These are phyloP conservation scores for Coniophora puteana DNA, from an alignment of 1,284 basidiomycete genomes.

Conservation along the genomic window DNA sequence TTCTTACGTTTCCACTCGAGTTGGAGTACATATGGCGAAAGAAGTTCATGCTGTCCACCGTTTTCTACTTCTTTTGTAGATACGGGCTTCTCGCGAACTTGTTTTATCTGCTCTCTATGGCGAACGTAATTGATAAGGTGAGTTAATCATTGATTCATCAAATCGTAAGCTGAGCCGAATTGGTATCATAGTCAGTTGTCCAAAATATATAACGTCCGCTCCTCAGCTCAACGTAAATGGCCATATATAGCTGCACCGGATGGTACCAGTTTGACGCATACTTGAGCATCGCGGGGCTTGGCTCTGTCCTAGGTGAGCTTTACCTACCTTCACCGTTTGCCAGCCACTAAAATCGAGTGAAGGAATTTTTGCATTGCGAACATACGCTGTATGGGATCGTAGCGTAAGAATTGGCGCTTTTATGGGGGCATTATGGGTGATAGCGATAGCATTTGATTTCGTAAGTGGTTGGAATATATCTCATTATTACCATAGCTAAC, in stretches of 20 bases:
- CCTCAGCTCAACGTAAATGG: background rate
- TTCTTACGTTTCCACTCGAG: slow-evolving; percentile 28
- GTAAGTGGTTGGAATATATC: slow-evolving; percentile 17
- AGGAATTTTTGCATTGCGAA: slow-evolving; percentile 25
- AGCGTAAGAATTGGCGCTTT: slow-evolving; percentile 20
- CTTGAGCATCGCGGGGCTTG: slow-evolving; percentile 29
- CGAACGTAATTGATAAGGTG: slow-evolving; percentile 19
- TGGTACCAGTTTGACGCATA: slow-evolving; percentile 28
- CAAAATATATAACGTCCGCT: background rate
- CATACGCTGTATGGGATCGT: slow-evolving; percentile 28
- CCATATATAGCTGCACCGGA: slow-evolving; percentile 24
- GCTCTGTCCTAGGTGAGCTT: slow-evolving; percentile 28
- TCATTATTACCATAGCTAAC: slow-evolving; percentile 6
- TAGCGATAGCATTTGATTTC: slow-evolving; percentile 26
- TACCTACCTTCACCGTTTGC: background rate
- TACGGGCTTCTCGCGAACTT: slow-evolving; percentile 33
- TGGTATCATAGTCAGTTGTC: background rate
- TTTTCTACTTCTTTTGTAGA: slow-evolving; percentile 32
- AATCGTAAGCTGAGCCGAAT: background rate
- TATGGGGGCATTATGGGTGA: slow-evolving; percentile 23
- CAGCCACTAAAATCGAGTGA: background rate
- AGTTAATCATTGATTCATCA: background rate
- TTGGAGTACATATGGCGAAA: slow-evolving; percentile 29
- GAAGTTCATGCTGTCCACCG: slow-evolving; percentile 26
- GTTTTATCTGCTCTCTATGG: slow-evolving; percentile 27